A percentile compares a stretch with the other conserved stretches of the same genome.
Conservation (phyloP, 2,329 filamentous ascomycete genomes). For the Simplicillium aogashimaense region DNA sequence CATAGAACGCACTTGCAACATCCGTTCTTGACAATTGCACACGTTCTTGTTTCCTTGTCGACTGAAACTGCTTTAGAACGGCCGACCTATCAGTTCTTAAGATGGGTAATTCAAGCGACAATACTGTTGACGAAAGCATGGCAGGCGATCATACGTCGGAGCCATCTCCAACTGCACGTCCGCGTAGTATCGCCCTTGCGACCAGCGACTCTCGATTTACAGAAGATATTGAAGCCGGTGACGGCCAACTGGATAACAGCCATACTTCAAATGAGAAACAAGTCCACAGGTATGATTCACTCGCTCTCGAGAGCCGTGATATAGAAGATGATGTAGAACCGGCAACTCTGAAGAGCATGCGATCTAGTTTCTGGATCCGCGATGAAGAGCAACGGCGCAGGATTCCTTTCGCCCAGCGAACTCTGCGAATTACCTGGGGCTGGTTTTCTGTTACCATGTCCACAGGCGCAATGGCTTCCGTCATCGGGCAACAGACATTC, state of each 20-base stretch:
- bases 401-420: neutral
- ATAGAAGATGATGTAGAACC: neutral
- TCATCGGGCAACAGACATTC: slow-evolving; percentile 24
- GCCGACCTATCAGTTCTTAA: no score
- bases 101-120: no score
- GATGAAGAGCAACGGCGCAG: neutral
- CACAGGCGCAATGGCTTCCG: slow-evolving; percentile 16
- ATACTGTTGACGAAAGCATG: no score
- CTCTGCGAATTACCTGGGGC: slow-evolving; percentile 11
- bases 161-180: no score
- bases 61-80: no score
- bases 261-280: neutral
- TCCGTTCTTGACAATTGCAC: no score
- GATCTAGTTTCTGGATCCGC: neutral
- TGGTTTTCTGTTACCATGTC: slow-evolving; percentile 20
- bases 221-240: neutral
- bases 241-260: neutral
- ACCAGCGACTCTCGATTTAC: no score
- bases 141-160: neutral
- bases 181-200: no score
- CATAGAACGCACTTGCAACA: no score
- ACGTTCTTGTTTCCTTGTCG: no score
- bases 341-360: neutral
- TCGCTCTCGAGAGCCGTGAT: no score
- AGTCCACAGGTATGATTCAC: neutral